phyloP scores from a whole-genome alignment of 2,329 filamentous ascomycete genomes.

The Didymella keratinophila region DNA sequence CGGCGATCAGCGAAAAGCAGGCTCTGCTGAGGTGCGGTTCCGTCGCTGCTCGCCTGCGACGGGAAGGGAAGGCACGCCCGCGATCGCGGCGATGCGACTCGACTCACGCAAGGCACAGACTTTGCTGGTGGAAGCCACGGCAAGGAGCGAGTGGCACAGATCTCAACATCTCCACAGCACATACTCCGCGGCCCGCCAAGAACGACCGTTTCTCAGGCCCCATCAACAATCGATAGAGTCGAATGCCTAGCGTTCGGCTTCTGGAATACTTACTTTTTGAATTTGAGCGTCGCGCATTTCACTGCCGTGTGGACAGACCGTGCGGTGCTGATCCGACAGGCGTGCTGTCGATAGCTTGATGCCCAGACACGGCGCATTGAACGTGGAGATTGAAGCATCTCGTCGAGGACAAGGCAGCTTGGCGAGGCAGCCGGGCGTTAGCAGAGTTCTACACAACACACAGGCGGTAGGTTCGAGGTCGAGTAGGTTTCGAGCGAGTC shows the following conservation, averaged over 20 bases:
- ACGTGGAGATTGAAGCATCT: constrained; percentile 12
- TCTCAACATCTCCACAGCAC: constrained; percentile 13
- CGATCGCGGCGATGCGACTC: background rate
- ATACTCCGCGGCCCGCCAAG: constrained; percentile 4
- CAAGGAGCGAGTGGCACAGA: constrained; percentile 10
- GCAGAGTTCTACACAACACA: constrained; percentile 2
- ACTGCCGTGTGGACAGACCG: background rate
- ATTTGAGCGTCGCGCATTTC: background rate
- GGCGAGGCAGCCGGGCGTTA: constrained; percentile 3
- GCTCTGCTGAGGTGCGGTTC: background rate
- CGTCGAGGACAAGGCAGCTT: constrained; percentile 4
- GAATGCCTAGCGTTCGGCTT: constrained; percentile 6
- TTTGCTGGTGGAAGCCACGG: constrained; percentile 6
- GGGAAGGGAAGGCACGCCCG: background rate
- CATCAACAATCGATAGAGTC: constrained; percentile 12
- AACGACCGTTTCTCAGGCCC: background rate
- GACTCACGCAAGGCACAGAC: constrained; percentile 11
- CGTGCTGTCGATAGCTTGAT: constrained; percentile 2
- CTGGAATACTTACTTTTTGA: background rate
- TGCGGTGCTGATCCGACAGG: background rate
- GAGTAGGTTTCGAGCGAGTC: constrained; percentile 1
- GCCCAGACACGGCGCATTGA: constrained; percentile 1
- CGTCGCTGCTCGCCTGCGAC: background rate
- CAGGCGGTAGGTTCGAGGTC: background rate
- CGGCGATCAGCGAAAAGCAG: background rate